Evolutionary conservation across 2,329 filamentous ascomycete genomes (phyloP).

Genomic region (Colletotrichum sp.): DNA sequence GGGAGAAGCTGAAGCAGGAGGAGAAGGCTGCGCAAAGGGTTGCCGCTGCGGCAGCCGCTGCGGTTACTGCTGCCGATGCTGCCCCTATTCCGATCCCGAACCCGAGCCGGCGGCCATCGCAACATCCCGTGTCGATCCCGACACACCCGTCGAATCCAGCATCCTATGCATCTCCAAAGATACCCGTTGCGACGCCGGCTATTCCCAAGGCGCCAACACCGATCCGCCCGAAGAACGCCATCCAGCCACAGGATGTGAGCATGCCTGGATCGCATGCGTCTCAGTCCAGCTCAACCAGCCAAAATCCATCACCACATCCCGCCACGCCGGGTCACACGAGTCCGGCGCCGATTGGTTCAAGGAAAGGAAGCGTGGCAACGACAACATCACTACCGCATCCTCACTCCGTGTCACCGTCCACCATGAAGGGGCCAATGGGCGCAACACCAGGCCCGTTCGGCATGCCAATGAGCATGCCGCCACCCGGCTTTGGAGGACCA

Average conservation of each 20-base stretch:
- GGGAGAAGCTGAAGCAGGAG: constrained; percentile 49
- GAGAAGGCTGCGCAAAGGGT: constrained; percentile 41
- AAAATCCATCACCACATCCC: constrained; percentile 64
- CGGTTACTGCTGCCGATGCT: constrained; percentile 39
- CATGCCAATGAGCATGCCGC: constrained; percentile 62
- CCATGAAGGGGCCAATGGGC: constrained; percentile 44
- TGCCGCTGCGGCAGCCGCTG: constrained; percentile 39
- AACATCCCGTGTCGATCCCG: constrained; percentile 49
- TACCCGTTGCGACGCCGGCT: constrained; percentile 79
- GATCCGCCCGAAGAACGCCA: constrained; percentile 75
- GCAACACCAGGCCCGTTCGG: constrained; percentile 54
- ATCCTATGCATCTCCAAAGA: constrained; percentile 77
- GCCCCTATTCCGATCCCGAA: constrained; percentile 42
- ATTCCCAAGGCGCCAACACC: constrained; percentile 85
- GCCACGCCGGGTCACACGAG: constrained; percentile 70
- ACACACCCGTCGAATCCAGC: constrained; percentile 61
- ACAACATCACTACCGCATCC: constrained; percentile 32
- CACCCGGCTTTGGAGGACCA: constrained; percentile 46
- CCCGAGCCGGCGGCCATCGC: constrained; percentile 42
- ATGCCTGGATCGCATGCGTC: constrained; percentile 73
- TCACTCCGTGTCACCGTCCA: constrained; percentile 69
- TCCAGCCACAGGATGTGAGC: constrained; percentile 80
- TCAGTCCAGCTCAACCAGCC: constrained; percentile 62
- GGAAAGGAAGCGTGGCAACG: constrained; percentile 53
- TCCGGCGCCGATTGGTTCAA: constrained; percentile 65